Evolutionary conservation across 1,284 basidiomycete species (phyloP).

Genomic region (Athelia sp.): DNA sequence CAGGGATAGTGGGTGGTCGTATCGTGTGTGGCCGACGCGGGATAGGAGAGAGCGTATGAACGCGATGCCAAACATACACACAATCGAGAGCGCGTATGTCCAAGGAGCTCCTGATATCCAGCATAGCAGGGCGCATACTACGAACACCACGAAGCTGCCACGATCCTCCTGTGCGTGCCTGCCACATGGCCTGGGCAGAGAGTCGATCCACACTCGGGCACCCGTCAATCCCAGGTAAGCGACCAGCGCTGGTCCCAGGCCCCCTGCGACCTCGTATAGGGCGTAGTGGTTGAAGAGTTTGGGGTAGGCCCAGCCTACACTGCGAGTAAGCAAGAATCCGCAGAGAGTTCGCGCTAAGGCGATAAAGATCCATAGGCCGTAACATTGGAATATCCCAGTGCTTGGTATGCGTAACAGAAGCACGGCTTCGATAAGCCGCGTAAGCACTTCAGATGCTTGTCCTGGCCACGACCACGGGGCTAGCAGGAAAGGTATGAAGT

Average conservation of each 20-base stretch:
- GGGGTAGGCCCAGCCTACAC: slow-evolving; percentile 35
- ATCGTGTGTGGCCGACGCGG: slow-evolving; percentile 2
- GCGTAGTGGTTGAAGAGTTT: slow-evolving; percentile 34
- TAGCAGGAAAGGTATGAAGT: neutral
- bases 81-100: slow-evolving; percentile 27
- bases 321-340: slow-evolving; percentile 22
- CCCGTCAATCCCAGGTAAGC: slow-evolving; percentile 8
- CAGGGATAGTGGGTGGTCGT: slow-evolving; percentile 3
- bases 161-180: slow-evolving; percentile 2
- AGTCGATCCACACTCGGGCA: slow-evolving; percentile 7
- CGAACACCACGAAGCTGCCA: slow-evolving; percentile 1
- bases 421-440: neutral
- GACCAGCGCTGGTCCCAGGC: slow-evolving; percentile 30
- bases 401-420: neutral
- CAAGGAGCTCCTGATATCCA: slow-evolving; percentile 30
- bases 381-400: neutral
- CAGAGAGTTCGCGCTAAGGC: neutral
- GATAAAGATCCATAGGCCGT: neutral
- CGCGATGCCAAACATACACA: slow-evolving; percentile 15
- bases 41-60: slow-evolving; percentile 6
- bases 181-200: slow-evolving; percentile 6
- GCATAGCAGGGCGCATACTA: slow-evolving; percentile 14
- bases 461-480: neutral
- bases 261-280: slow-evolving; percentile 31
- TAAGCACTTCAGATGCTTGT: neutral